Evolutionary conservation across 2,329 filamentous ascomycete species (phyloP), one percentile per base, ranked within the genome.

Genomic region (Incumbomyces lentus): DNA sequence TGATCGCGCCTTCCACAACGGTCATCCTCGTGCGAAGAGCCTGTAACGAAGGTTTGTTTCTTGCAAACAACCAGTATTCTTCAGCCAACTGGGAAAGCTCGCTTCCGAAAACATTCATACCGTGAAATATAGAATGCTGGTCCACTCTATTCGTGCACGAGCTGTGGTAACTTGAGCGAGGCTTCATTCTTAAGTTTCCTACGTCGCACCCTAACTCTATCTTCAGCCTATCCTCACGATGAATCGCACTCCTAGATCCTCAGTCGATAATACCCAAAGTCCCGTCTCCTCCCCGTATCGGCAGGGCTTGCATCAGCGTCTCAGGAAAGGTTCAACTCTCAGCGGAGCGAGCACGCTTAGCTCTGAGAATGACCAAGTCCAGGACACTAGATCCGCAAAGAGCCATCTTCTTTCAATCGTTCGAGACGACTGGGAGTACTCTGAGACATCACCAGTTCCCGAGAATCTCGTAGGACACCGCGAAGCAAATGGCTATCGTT

Each of bases 391-490:
- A 14, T 48, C 53, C 2, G 49, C 53, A 12, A 49, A 55, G 32
- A 47, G 48, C 26, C 49, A 52, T 40, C 44, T 58, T 11, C 19
- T 50, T 16, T 49, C 51, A 2, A 40, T 53, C 16, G 39, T 58
- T 11, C 29, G 49, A 47, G 49, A 55, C 43, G 56, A 58, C 38
- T 58, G 56, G 56, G 51, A 57, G 19, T 58, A 52, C 40, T 46
- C 54, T 19, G 34, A 46, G 7, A 47, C 53, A 32, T 22, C 44
- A 35, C 8, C 33, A 26, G 19, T 38, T 32, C 29, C 36, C 34
- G 16, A 36, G 13, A 17, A 46, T 29, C 18, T 19, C 17, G 17
- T 6, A 39, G 44, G 36, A 13, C 37, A 48, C n/a, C 48, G 54
- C 14, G 52, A 52, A 30, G 54, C 55, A 2, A 26, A 50, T n/a